phyloP scores from a whole-genome alignment of 768 basidiomycete genomes.

The Boletus reticuloceps region DNA sequence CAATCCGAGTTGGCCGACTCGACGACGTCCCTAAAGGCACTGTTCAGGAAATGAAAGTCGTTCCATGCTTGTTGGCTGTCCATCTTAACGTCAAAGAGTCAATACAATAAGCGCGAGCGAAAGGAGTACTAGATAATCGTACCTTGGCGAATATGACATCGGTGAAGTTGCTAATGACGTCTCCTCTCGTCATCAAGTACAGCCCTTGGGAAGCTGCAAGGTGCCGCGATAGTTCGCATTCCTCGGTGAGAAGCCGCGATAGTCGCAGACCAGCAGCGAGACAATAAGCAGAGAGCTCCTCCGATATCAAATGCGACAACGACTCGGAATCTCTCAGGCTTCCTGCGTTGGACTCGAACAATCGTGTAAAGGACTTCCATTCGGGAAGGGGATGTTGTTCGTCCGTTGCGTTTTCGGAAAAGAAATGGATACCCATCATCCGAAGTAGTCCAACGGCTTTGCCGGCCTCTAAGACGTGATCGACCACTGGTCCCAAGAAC shows the following conservation, averaged over 20 bases:
- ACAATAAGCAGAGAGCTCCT: conserved; percentile 59
- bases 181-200: conserved; percentile 76
- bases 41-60: conserved; percentile 84
- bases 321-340: conserved; percentile 56
- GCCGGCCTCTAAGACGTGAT: conserved; percentile 60
- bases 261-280: conserved; percentile 49
- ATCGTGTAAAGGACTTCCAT: conserved; percentile 43
- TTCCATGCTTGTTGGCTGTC: conserved; percentile 69
- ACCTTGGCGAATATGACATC: conserved; percentile 78
- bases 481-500: conserved; percentile 62
- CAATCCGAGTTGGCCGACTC: conserved; percentile 49
- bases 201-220: conserved; percentile 63
- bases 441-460: conserved; percentile 77
- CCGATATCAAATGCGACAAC: conserved; percentile 60
- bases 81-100: conserved; percentile 47
- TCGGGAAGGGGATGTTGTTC: conserved; percentile 28
- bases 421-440: conserved; percentile 39
- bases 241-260: conserved; percentile 57
- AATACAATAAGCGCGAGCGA: background rate
- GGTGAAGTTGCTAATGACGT: conserved; percentile 69
- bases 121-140: background rate
- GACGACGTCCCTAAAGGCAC: conserved; percentile 67
- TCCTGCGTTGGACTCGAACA: conserved; percentile 34
- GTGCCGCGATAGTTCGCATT: conserved; percentile 65
- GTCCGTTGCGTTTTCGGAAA: conserved; percentile 14